Evolutionary conservation across 176 grass and related monocot species (phyloP).

Genomic region (Oryza punctata): DNA sequence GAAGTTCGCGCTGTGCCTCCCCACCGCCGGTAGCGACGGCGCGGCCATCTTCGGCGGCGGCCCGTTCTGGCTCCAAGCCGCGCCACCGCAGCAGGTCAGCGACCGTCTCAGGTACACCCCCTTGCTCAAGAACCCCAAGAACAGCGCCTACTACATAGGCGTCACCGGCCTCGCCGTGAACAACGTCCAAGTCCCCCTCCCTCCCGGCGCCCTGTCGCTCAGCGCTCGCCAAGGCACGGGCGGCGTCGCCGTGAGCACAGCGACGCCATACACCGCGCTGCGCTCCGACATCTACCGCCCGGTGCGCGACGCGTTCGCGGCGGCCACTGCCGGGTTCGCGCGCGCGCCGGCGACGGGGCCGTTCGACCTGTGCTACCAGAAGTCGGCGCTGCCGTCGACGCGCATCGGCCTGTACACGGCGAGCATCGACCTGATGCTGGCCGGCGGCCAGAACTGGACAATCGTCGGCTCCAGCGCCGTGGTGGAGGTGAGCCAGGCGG

Average conservation of each 20-base stretch:
- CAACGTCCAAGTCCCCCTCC: neutral
- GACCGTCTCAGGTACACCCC: slow-evolving; percentile 43
- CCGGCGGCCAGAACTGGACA: slow-evolving; percentile 21
- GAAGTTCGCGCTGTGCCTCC: slow-evolving; percentile 55
- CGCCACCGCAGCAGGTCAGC: slow-evolving; percentile 12
- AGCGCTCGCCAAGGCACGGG: neutral
- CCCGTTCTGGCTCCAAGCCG: slow-evolving; percentile 19
- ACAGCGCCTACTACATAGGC: slow-evolving; percentile 54
- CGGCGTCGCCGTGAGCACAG: slow-evolving; percentile 36
- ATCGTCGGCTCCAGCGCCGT: slow-evolving; percentile 29
- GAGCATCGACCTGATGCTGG: slow-evolving; percentile 42
- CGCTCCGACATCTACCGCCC: slow-evolving; percentile 30
- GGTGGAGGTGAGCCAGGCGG: neutral
- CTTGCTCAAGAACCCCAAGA: slow-evolving; percentile 41
- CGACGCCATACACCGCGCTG: slow-evolving; percentile 21
- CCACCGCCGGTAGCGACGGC: neutral
- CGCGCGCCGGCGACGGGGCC: neutral
- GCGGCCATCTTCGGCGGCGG: slow-evolving; percentile 50
- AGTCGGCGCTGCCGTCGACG: neutral
- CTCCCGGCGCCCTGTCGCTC: slow-evolving; percentile 11
- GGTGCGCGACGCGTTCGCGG: slow-evolving; percentile 11
- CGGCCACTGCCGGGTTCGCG: neutral
- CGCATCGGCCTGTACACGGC: slow-evolving; percentile 18
- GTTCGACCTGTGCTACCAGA: slow-evolving; percentile 29
- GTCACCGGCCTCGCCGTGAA: slow-evolving; percentile 39